A percentile compares a stretch with the other conserved stretches of the same genome.
These are phyloP conservation scores for Solanum medicagineum DNA, from an alignment of 257 asterid species.

Conservation along the genomic window DNA sequence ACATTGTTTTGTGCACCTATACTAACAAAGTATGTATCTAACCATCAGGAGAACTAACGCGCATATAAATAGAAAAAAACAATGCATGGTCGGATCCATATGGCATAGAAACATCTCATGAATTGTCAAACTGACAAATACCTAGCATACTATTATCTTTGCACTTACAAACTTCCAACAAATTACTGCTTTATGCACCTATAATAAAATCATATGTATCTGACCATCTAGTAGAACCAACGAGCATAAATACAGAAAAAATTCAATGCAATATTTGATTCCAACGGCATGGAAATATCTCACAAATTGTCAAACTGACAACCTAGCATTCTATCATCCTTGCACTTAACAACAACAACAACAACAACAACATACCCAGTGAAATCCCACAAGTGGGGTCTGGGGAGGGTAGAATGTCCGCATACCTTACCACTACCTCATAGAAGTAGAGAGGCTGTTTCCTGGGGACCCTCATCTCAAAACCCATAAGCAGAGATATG, in stretches of 20 bases:
- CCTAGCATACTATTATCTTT: not conserved
- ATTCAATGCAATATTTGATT: not conserved
- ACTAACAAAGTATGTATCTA: not conserved
- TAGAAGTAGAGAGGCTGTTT: no score
- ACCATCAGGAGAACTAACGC: not conserved
- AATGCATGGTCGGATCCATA: not conserved
- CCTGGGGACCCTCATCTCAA: no score
- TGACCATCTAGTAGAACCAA: not conserved
- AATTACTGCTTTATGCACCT: not conserved
- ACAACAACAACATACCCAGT: no score
- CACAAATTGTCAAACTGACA: not conserved
- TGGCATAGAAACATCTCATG: not conserved
- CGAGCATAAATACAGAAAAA: not conserved
- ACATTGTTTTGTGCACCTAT: not conserved
- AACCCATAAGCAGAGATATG: no score
- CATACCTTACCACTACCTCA: no score
- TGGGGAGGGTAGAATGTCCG: no score
- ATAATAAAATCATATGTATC: not conserved
- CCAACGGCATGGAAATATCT: not conserved
- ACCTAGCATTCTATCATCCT: not conserved
- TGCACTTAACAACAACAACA: no score
- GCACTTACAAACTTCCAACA: not conserved
- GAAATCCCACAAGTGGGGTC: no score
- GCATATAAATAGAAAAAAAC: not conserved
- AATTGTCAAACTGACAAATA: not conserved